Conservation (phyloP, 495 filamentous ascomycete species). For the Friedmanniomyces endolithicus region DNA sequence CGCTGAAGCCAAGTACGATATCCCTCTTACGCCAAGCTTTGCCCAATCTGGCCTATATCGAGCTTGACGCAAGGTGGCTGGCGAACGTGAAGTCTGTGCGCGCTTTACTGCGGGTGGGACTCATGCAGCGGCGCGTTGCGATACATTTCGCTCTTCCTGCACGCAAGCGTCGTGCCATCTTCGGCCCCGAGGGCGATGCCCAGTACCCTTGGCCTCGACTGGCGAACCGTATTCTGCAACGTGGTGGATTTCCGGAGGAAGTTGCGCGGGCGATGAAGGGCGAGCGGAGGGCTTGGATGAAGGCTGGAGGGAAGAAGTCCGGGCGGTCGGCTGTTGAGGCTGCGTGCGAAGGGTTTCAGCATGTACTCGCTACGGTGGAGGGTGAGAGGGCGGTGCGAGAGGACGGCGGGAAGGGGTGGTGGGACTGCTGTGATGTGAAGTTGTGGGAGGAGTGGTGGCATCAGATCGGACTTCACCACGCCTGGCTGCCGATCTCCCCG, state of each 20-base stretch:
- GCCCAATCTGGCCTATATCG: not conserved
- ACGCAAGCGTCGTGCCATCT: not conserved
- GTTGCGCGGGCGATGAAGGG: slow-evolving; percentile 1
- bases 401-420: not conserved
- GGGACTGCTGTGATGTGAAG: not conserved
- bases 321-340: not conserved
- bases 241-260: slow-evolving; percentile 8
- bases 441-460: not conserved
- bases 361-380: not conserved
- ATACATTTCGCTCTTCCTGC: too few species aligned
- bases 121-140: not conserved
- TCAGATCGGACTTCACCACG: not conserved
- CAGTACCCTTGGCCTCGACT: not conserved
- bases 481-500: not conserved
- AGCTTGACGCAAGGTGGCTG: not conserved
- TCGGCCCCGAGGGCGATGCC: not conserved
- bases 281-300: slow-evolving; percentile 6
- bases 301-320: not conserved
- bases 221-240: not conserved
- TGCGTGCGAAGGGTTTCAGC: not conserved
- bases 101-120: not conserved
- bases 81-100: not conserved
- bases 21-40: too few species aligned
- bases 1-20: too few species aligned
- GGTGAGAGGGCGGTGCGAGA: not conserved